Base-by-base conservation (phyloP, 371 early-diverging fungal species). In the Rhizopus stolonifer region DNA sequence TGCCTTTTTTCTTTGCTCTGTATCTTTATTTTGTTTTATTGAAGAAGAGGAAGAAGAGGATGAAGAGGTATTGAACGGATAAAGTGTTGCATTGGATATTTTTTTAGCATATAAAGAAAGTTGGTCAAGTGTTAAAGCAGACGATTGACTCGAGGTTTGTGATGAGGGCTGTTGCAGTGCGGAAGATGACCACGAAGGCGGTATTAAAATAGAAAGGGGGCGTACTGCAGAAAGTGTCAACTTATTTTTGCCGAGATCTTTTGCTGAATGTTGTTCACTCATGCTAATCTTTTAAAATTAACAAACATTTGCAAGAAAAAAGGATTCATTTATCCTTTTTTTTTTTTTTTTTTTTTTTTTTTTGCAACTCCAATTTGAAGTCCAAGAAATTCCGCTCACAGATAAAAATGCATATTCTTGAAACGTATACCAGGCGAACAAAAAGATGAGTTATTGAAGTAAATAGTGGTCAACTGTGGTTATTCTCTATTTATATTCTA, bases 21-120 rank as follows among this genome's bases (percentile, higher is more conserved):
- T 54, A 46, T 36, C 29, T 5, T 46, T 36, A 7, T 15, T 24
- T 11, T 18, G 24, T 26, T 42, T 42, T 13, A 18, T 23, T 13
- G 44, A 25, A n/a, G 34, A 46, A 11, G 38, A 42, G n/a, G 38
- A 48, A 50, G 26, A 22, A 10, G 23, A 26, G 45, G 26, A 22
- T 8, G 23, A 26, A 33, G 57, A 23, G 18, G 53, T 43, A 50
- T 47, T 63, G 3, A 62, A 49, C 18, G 61, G 18, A 42, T 46
- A 64, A 7, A 60, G 43, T 18, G 58, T 64, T 18, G 64, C 60
- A 31, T 43, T 53, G 7, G 71, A 63, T 21, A 68, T 58, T 33
- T 60, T 61, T 49, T 58, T 65, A 21, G 65, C 58, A 50, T 68
- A 61, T 10, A 48, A 33, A 17, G 68, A 65, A n/a, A 69, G 39